Conservation (phyloP, 139 green algal genomes). For the Auxenochlorella pyrenoidosa region DNA sequence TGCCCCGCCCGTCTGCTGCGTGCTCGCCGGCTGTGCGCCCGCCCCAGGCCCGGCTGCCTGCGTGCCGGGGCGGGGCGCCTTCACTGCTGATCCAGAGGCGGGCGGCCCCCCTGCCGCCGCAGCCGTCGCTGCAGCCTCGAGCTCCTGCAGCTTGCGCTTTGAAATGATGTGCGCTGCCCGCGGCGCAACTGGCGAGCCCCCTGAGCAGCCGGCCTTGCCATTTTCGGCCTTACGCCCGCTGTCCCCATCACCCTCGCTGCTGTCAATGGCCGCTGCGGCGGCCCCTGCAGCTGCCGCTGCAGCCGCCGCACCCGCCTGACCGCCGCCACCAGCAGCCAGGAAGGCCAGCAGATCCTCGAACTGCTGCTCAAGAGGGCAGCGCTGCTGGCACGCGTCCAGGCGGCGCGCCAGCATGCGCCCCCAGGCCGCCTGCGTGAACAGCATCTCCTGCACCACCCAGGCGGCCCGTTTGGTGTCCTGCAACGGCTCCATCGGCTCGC, state of each 20-base stretch:
- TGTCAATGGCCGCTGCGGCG: not conserved
- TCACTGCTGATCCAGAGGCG: conserved; percentile 4
- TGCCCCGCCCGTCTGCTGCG: not conserved
- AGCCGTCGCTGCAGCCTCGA: not conserved
- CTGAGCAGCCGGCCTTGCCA: not conserved
- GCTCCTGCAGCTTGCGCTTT: conserved; percentile 18
- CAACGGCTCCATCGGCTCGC: not conserved
- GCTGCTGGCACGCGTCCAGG: conserved; percentile 9
- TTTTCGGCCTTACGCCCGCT: not conserved
- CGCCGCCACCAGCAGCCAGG: not conserved
- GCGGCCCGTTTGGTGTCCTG: not conserved
- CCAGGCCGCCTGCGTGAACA: not conserved
- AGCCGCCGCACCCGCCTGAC: not conserved
- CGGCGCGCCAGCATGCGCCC: not conserved
- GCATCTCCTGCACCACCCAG: conserved; percentile 20
- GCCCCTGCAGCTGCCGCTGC: not conserved
- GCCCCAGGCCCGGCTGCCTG: not conserved
- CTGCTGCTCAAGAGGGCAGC: conserved; percentile 14
- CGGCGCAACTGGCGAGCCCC: not conserved
- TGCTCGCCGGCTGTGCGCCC: conserved; percentile 3
- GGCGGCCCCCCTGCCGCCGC: not conserved
- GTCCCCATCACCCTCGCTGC: not conserved
- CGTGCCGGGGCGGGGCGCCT: not conserved
- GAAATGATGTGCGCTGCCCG: not conserved
- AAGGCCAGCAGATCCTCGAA: conserved; percentile 1